Base-by-base conservation (phyloP, 345 rosid genomes). In the Populus nigra region DNA sequence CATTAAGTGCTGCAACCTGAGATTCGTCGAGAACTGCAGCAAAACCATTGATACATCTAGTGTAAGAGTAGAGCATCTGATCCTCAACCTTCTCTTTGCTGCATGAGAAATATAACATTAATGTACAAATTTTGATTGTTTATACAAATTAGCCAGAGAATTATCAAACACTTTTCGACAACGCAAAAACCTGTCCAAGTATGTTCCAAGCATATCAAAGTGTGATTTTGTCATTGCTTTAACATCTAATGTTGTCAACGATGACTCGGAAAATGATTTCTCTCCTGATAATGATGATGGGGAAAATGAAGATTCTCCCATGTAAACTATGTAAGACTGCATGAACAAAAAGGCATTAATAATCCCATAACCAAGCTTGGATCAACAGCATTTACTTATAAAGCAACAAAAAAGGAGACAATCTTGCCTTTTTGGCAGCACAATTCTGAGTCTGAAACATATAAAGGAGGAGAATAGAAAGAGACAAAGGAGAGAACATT, bases 281-380 rank as follows among this genome's bases (percentile, higher is more conserved):
- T 39, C 43, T 39, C 43, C 43, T 8, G 43, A 39, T 4, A 57
- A 7, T 13, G 25, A 5, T 9, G 13, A 27, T 5, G 31, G 22
- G 2, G 27, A 16, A 27, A 23, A 59, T 49, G 74, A 63, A 69
- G 57, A 68, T 23, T 69, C 38, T 35, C 78, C 79, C 78, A 75
- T 11, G 67, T 62, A 63, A 16, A 71, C 83, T 43, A 80, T 71
- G 12, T 71, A 75, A 69, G 70, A 61, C 83, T 75, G 70, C 73
- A 74, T 16, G 16, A 72, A 63, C 49, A 8, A 23, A 29, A 29
- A 49, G 2, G 7, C 22, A 49, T 49, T 20, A 17, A 49, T 18
- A 17, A 49, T 16, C 18, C 55, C 20, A 49, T 49, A 1, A 5
- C 18, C 20, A 49, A 49, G 18, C 17, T 49, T 49, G 16, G 18